Conservation (phyloP, 768 basidiomycete genomes). For the Lanmaoa pseudosensibilis region DNA sequence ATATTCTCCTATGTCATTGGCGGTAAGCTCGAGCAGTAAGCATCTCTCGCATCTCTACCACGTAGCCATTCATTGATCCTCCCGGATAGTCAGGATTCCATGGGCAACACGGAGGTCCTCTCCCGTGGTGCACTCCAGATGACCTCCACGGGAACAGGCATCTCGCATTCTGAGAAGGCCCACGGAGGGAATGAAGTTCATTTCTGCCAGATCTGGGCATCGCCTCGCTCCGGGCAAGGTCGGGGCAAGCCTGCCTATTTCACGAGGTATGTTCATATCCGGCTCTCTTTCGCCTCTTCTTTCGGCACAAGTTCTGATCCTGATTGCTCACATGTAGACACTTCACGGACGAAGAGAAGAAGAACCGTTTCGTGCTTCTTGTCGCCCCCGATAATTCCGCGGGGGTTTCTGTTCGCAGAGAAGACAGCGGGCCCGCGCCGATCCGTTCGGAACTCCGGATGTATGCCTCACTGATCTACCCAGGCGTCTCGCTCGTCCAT, state of each 20-base stretch:
- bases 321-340: conserved; percentile 38
- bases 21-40: conserved; percentile 81
- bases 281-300: background rate
- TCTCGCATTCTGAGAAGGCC: conserved; percentile 74
- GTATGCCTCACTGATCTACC: conserved; percentile 73
- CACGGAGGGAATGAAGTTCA: conserved; percentile 50
- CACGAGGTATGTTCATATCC: conserved; percentile 51
- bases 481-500: conserved; percentile 53
- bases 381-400: conserved; percentile 70
- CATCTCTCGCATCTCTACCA: background rate
- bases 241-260: conserved; percentile 68
- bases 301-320: background rate
- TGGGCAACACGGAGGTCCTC: conserved; percentile 89
- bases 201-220: conserved; percentile 73
- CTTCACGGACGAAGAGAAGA: conserved; percentile 82
- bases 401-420: conserved; percentile 61
- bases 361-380: conserved; percentile 64
- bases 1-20: conserved; percentile 87
- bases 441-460: conserved; percentile 67
- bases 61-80: background rate
- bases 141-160: conserved; percentile 90
- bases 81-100: conserved; percentile 72
- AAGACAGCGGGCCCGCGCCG: conserved; percentile 78
- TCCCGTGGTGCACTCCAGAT: conserved; percentile 88
- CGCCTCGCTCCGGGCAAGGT: conserved; percentile 39